phyloP scores from a whole-genome alignment of 2,329 filamentous ascomycete genomes.

The Diaporthe eres region DNA sequence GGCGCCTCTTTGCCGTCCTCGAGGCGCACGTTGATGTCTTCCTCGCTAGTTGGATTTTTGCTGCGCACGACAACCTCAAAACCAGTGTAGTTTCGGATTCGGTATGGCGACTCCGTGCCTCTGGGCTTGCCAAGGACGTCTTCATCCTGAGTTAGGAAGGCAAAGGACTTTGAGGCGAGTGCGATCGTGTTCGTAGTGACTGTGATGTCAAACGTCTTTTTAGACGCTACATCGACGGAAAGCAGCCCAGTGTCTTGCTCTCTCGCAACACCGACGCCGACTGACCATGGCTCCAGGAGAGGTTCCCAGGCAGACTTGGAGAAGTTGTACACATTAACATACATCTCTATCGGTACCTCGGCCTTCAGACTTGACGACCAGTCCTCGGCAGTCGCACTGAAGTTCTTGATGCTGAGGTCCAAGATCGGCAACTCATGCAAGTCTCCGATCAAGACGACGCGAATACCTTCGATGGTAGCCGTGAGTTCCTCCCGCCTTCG shows the following conservation, averaged over 20 bases:
- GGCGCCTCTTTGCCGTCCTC: slow-evolving; percentile 91
- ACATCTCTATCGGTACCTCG: slow-evolving; percentile 91
- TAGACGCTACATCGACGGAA: slow-evolving; percentile 87
- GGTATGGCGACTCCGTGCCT: slow-evolving; percentile 91
- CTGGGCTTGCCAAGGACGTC: slow-evolving; percentile 95
- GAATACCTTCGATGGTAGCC: slow-evolving; percentile 88
- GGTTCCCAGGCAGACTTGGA: slow-evolving; percentile 99
- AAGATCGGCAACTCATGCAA: slow-evolving; percentile 95
- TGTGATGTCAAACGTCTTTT: slow-evolving; percentile 92
- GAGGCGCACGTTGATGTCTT: slow-evolving; percentile 81
- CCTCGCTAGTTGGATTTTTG: slow-evolving; percentile 76
- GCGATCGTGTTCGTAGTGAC: slow-evolving; percentile 95
- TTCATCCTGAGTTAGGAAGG: slow-evolving; percentile 89
- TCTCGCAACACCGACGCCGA: slow-evolving; percentile 90
- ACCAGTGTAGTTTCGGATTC: slow-evolving; percentile 94
- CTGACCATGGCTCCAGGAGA: slow-evolving; percentile 93
- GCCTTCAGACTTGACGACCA: slow-evolving; percentile 92
- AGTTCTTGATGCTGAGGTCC: slow-evolving; percentile 93
- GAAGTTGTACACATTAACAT: slow-evolving; percentile 98
- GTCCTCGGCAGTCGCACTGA: slow-evolving; percentile 86
- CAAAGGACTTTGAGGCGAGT: slow-evolving; percentile 90
- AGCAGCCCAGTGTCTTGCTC: slow-evolving; percentile 82
- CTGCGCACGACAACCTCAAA: slow-evolving; percentile 90
- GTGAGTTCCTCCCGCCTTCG: slow-evolving; percentile 80
- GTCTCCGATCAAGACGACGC: slow-evolving; percentile 95